A percentile compares a stretch with the other conserved stretches of the same genome.
These are phyloP conservation scores for Linum tenue DNA, from an alignment of 345 rosid genomes.

Conservation along the genomic window DNA sequence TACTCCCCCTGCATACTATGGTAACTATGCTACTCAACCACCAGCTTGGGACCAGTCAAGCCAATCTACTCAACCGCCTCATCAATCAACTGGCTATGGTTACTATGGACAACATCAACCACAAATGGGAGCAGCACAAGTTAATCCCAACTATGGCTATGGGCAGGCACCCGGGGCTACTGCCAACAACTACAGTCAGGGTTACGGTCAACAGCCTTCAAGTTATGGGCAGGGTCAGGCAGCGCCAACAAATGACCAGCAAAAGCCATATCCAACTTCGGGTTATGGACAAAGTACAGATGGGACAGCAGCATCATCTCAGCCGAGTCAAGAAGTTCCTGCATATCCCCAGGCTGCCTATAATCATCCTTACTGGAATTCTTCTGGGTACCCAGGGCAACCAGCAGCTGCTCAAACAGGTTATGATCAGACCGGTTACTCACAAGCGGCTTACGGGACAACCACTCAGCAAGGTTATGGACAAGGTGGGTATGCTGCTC, in stretches of 20 bases:
- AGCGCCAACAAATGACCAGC: constrained; percentile 11
- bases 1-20: constrained; percentile 7
- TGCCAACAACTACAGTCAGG: constrained; percentile 6
- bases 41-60: constrained; percentile 20
- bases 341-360: constrained; percentile 16
- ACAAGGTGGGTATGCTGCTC: constrained; percentile 19
- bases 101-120: constrained; percentile 17
- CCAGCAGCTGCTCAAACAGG: constrained; percentile 11
- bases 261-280: constrained; percentile 10
- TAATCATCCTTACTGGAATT: constrained; percentile 15
- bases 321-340: constrained; percentile 6
- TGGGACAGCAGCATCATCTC: constrained; percentile 9
- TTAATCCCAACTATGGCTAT: constrained; percentile 14
- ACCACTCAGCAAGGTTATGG: constrained; percentile 14
- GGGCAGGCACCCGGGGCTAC: constrained; percentile 1
- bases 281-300: constrained; percentile 9
- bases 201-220: constrained; percentile 16
- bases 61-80: constrained; percentile 9
- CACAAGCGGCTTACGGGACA: constrained; percentile 10
- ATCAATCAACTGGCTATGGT: constrained; percentile 18
- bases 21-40: constrained; percentile 14
- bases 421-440: constrained; percentile 18
- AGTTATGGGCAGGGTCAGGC: constrained; percentile 13
- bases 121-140: constrained; percentile 12
- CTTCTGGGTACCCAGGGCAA: constrained; percentile 10